phyloP scores from a whole-genome alignment of 2,329 filamentous ascomycete genomes.

The Nothomitra cinnamomea region DNA sequence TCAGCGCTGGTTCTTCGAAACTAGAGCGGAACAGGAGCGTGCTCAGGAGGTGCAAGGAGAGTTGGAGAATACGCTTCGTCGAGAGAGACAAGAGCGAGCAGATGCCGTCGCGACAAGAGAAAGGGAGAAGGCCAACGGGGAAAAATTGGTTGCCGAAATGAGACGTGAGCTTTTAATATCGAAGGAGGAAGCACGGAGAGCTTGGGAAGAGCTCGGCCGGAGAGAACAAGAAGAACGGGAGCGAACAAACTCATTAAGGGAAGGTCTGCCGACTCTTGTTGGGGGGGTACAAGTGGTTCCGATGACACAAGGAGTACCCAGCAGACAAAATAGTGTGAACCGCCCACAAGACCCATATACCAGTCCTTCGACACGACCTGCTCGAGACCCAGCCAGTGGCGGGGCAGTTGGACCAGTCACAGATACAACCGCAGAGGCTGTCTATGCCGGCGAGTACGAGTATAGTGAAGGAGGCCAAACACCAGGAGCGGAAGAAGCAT shows the following conservation, averaged over 20 bases:
- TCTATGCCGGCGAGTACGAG: background rate
- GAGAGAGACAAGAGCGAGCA: constrained; percentile 52
- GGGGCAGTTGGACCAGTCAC: background rate
- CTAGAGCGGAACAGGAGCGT: constrained; percentile 70
- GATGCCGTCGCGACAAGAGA: constrained; percentile 51
- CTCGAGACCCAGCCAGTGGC: background rate
- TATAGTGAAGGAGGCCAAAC: background rate
- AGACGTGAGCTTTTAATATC: constrained; percentile 84
- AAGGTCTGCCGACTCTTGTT: constrained; percentile 74
- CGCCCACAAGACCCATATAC: constrained; percentile 15
- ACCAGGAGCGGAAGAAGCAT: background rate
- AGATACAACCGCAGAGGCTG: background rate
- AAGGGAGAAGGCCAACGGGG: constrained; percentile 40
- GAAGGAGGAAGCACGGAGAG: constrained; percentile 84
- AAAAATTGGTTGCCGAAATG: constrained; percentile 76
- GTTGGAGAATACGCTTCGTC: constrained; percentile 56
- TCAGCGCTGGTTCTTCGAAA: constrained; percentile 97
- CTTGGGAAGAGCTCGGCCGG: constrained; percentile 92
- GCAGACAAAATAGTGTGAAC: constrained; percentile 33
- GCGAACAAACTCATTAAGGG: constrained; percentile 65
- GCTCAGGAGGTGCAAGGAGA: constrained; percentile 67
- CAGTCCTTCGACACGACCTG: background rate
- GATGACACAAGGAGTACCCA: constrained; percentile 57
- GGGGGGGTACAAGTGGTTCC: constrained; percentile 92
- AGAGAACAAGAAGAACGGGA: constrained; percentile 89